These are phyloP conservation scores for Zygotorulaspora sp. DNA, from an alignment of 805 yeast genomes.

Conservation along the genomic window DNA sequence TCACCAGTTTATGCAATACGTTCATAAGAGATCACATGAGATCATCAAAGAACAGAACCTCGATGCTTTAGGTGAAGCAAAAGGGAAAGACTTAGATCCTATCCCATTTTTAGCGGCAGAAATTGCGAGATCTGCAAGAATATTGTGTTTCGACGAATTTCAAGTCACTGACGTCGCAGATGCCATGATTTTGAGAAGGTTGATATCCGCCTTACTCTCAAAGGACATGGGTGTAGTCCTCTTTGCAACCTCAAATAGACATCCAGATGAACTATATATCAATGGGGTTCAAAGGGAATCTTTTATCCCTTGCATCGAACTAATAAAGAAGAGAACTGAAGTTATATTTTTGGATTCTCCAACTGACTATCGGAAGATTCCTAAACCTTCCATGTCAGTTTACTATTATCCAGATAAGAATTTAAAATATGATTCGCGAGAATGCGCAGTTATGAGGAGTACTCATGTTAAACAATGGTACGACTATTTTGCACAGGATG, in stretches of 20 bases:
- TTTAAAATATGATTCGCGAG: conserved; percentile 47
- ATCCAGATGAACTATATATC: conserved; percentile 87
- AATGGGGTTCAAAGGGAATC: conserved; percentile 92
- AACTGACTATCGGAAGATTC: conserved; percentile 87
- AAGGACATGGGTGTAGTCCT: conserved; percentile 77
- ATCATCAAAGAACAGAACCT: conserved; percentile 58
- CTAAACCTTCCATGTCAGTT: conserved; percentile 75
- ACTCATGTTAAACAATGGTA: conserved; percentile 77
- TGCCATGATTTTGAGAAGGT: conserved; percentile 87
- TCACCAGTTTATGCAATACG: conserved; percentile 94
- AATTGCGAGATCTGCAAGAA: conserved; percentile 67
- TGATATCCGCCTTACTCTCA: conserved; percentile 60
- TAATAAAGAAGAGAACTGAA: conserved; percentile 65
- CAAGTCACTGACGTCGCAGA: conserved; percentile 99
- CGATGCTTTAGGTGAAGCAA: conserved; percentile 29
- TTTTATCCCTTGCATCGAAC: conserved; percentile 86
- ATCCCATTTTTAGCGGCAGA: conserved; percentile 82
- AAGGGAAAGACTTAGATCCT: conserved; percentile 62
- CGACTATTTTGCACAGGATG: conserved; percentile 64
- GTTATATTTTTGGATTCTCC: conserved; percentile 85
- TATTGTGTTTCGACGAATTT: conserved; percentile 92
- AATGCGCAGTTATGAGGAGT: conserved; percentile 47
- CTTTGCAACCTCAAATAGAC: conserved; percentile 92
- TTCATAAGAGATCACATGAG: conserved; percentile 83
- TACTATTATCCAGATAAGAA: conserved; percentile 72